Evolutionary conservation across 371 early-diverging fungal species (phyloP).

Genomic region (Haplosporangium sp.): DNA sequence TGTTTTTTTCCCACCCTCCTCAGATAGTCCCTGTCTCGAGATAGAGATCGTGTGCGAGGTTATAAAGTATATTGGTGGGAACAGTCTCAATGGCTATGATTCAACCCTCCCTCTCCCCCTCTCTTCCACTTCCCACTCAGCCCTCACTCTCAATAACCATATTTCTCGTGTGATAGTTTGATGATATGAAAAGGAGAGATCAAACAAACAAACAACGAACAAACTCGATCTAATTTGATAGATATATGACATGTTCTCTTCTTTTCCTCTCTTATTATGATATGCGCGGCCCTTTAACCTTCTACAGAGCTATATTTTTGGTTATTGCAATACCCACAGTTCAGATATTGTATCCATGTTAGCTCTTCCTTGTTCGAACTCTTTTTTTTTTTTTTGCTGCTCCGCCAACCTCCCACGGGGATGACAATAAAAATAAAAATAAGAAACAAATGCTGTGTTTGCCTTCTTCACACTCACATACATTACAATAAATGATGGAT

Average conservation of each 20-base stretch:
- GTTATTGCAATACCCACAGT: neutral
- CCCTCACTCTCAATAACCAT: neutral
- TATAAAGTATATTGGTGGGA: neutral
- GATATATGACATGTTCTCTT: neutral
- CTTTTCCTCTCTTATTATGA: neutral
- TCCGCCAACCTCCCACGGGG: constrained; percentile 5
- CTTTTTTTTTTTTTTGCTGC: constrained; percentile 2
- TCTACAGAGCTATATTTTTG: neutral
- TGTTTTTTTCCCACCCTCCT: constrained; percentile 33
- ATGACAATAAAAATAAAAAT: neutral
- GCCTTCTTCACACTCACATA: neutral
- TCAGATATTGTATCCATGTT: constrained; percentile 20
- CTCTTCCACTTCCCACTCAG: neutral
- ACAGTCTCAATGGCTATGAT: too few relatives aligned
- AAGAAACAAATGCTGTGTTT: neutral
- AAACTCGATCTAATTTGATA: neutral
- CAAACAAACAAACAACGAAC: neutral
- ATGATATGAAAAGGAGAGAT: neutral
- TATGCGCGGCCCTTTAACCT: neutral
- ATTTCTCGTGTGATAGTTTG: neutral
- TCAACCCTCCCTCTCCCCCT: too few relatives aligned
- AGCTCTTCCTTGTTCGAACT: neutral
- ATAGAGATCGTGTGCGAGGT: neutral
- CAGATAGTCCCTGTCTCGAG: neutral
- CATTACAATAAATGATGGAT: neutral